Evolutionary conservation across 768 basidiomycete genomes (phyloP), one percentile per base, ranked within the genome.

Genomic region (Podaxis mareebaensis): DNA sequence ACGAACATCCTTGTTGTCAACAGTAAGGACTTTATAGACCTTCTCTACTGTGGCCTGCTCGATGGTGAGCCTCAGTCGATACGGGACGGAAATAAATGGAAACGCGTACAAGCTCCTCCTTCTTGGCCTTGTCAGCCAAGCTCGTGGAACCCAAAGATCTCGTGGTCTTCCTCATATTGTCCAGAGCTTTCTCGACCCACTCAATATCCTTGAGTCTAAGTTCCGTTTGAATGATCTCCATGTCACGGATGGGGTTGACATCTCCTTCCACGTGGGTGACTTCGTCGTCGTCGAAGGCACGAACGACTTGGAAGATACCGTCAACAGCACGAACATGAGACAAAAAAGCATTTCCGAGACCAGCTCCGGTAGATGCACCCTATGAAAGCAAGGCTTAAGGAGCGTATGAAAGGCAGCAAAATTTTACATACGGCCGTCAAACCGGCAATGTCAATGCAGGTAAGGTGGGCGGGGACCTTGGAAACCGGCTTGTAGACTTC

Each of bases 201-300:
- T 99, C 97, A 66, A 96, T 96, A 76, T 99, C 97, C 79, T 99
- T 99, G 48, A 99, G 78, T 53, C 95, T 83, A 20, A 99, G 81
- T 76, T 99, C 97, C 7, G 87, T 96, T 68, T 90, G 88, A 71
- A 99, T 99, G 70, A 98, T 99, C 67, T 92, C 88, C 96, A 99
- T 98, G 77, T 99, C 97, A 64, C 97, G 90, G 42, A 92, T 66
- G 11, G 97, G 97, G 76, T 99, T 84, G 62, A 99, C 95, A 69
- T 99, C 97, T 49, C 97, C 97, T 78, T 99, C 97, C 66, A 99
- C 96, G 76, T 99, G 97, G 68, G 91, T 99, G 73, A 99, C 95
- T 70, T 99, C 97, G n/a, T 95, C 91, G 71, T 99, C 97, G 71
- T 99, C 97, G 73, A 99, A 99, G 4, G 96, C 95, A 57, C 97